Evolutionary conservation across 2,329 filamentous ascomycete genomes (phyloP), one percentile per base, ranked within the genome.

Genomic region (Ophiostoma fasciatum): DNA sequence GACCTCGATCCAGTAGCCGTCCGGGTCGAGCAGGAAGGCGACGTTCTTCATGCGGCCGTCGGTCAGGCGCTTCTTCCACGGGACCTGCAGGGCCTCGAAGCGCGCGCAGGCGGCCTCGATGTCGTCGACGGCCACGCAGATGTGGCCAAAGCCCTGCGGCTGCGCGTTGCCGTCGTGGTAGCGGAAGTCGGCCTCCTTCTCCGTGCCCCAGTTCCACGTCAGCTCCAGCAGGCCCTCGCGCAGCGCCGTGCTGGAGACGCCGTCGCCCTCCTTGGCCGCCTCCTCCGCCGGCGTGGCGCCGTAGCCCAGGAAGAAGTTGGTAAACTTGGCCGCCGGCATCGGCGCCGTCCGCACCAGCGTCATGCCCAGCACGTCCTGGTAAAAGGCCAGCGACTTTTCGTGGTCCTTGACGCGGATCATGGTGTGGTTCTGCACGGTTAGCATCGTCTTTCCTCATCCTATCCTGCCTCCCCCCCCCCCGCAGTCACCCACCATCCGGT

Each of bases 51-150:
- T 94, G 31, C 72, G 66, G 2, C 88, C 88, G 44, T 96, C 88
- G 2, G 83, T 93, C 42, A 96, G 67, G 45, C 82, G 71, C 75
- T 96, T 96, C 74, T 94, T 94, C 83, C 85, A 98, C 57, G 71
- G 77, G 37, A 88, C 80, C 6, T 78, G 72, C 51, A 82, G 63
- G 37, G 75, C 72, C 54, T 96, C 90, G 48, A 96, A 87, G 12
- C 87, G 73, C 51, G 77, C 62, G 59, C 88, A 94, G 9, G 90
- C 87, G 7, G 80, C 79, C 36, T 90, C 77, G n/a, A 96, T 53
- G 52, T 93, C 75, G 52, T 96, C 88, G 11, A 94, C 87, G 2
- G 78, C 68, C 36, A 96, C 62, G 52, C 84, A 92, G 42, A 94
- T 85, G 51, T 94, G 87, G 0, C 88, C 87, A 46, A 94, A 96